These are phyloP conservation scores for Paramecium octaurelia DNA, from an alignment of 73 alveolate species.

Conservation along the genomic window DNA sequence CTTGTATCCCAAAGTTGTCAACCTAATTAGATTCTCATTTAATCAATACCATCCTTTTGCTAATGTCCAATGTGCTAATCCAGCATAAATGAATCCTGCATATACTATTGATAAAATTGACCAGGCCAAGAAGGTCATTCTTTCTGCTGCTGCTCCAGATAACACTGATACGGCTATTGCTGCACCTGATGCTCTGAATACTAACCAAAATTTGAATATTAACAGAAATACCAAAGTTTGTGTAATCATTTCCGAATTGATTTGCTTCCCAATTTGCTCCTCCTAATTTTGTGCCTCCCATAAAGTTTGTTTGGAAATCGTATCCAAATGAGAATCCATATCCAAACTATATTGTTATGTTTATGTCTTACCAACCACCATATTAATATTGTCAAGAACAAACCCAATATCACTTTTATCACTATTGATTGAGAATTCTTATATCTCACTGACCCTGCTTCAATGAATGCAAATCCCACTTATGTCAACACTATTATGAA, in stretches of 20 bases:
- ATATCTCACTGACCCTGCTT: slow-evolving; percentile 36
- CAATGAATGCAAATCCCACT: slow-evolving; percentile 40
- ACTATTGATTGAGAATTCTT: slow-evolving; percentile 33
- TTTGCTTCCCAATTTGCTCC: slow-evolving; percentile 1
- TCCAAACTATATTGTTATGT: slow-evolving; percentile 13
- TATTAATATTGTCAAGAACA: neutral
- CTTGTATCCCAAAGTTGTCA: slow-evolving; percentile 11
- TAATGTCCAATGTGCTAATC: slow-evolving; percentile 5
- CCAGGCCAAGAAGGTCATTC: slow-evolving; percentile 48
- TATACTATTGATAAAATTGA: neutral
- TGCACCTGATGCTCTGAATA: slow-evolving; percentile 37
- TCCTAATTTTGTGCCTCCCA: slow-evolving; percentile 43
- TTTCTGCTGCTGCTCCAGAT: slow-evolving; percentile 43
- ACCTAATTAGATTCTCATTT: neutral
- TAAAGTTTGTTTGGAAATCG: neutral
- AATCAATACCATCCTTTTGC: neutral
- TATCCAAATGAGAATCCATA: slow-evolving; percentile 48
- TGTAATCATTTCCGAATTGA: neutral
- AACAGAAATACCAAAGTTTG: slow-evolving; percentile 34
- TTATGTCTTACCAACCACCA: slow-evolving; percentile 14
- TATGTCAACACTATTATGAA: neutral
- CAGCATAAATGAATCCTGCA: slow-evolving; percentile 37
- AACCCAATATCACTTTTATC: slow-evolving; percentile 7
- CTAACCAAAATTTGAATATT: neutral
- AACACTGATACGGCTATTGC: neutral